Evolutionary conservation across 768 basidiomycete genomes (phyloP), one percentile per base, ranked within the genome.

Genomic region (Favolaschia claudopus): DNA sequence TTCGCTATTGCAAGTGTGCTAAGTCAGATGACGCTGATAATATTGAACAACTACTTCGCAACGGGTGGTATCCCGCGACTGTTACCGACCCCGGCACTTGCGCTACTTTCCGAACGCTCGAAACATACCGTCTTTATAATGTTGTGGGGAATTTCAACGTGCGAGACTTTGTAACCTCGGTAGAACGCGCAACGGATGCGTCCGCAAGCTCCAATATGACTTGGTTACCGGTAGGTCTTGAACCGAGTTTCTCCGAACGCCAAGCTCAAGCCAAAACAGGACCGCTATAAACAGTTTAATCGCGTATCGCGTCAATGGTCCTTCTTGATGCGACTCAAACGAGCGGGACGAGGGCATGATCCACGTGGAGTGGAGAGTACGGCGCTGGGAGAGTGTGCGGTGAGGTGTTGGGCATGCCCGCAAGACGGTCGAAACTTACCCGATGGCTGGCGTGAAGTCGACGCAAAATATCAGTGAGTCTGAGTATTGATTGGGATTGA

Each of bases 331-430:
- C 55, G 59, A 2, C 22, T n/a, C 2, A 45, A 52, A 10, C 42
- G 57, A 4, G 40, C 24, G 20, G 53, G 47, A 38, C 51, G 50
- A 5, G 54, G 20, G 12, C 60, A 29, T 37, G 43, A 17, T 38
- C 36, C 32, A 10, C 13, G 31, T 43, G 62, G 39, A 29, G 22
- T 59, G 2, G 28, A 27, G 19, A 34, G 9, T 28, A 48, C 9
- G 43, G 36, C n/a, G 22, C 50, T 22, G 20, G 45, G 46, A 8
- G 58, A 55, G 17, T 17, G 48, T 14, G 64, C 64, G 4, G 60
- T 67, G 17, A 12, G 27, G 19, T 69, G 67, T 33, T 64, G 62
- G 50, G 59, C 67, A 4, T 69, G 67, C 43, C 68, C 64, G 1
- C 51, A 50, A 5, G 39, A 43, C 15, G 60, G 48, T 1, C 28